Conservation (phyloP, 768 basidiomycete species). For the Hericium rajendrae region DNA sequence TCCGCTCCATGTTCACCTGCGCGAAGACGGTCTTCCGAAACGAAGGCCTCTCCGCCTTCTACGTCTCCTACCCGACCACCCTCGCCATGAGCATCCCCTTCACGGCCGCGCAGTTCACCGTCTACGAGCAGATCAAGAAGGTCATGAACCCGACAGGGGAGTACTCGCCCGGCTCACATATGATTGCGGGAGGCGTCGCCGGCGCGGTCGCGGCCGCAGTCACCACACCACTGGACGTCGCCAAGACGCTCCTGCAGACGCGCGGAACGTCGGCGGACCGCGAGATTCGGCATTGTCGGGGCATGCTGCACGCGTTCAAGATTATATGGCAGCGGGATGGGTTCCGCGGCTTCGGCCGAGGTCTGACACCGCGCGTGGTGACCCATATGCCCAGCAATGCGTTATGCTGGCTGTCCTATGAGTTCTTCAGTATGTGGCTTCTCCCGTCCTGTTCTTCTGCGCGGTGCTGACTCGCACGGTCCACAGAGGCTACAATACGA, state of each 20-base stretch:
- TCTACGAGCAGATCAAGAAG: slow-evolving; percentile 88
- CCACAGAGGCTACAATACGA: background rate
- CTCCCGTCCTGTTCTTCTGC: background rate
- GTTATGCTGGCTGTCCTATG: slow-evolving; percentile 94
- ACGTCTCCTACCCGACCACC: slow-evolving; percentile 97
- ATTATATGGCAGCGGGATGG: slow-evolving; percentile 88
- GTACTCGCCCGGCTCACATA: slow-evolving; percentile 92
- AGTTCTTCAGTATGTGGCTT: slow-evolving; percentile 85
- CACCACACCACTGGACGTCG: slow-evolving; percentile 94
- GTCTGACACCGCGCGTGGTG: slow-evolving; percentile 83
- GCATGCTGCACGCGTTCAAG: slow-evolving; percentile 81
- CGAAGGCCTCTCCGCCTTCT: slow-evolving; percentile 89
- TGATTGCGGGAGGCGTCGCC: slow-evolving; percentile 83
- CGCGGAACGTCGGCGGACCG: slow-evolving; percentile 80
- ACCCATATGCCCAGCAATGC: slow-evolving; percentile 97
- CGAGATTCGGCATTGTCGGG: slow-evolving; percentile 74
- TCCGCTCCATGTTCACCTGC: slow-evolving; percentile 80
- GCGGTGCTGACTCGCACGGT: background rate
- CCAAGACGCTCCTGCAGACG: slow-evolving; percentile 95
- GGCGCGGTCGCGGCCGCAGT: slow-evolving; percentile 93
- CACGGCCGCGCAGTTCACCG: slow-evolving; percentile 95
- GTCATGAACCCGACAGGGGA: slow-evolving; percentile 75
- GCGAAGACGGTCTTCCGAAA: slow-evolving; percentile 74
- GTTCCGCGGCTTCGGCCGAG: slow-evolving; percentile 74
- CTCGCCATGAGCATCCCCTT: slow-evolving; percentile 95